phyloP scores from a whole-genome alignment of 1,284 basidiomycete genomes.

The Fomitopsis pinicola region DNA sequence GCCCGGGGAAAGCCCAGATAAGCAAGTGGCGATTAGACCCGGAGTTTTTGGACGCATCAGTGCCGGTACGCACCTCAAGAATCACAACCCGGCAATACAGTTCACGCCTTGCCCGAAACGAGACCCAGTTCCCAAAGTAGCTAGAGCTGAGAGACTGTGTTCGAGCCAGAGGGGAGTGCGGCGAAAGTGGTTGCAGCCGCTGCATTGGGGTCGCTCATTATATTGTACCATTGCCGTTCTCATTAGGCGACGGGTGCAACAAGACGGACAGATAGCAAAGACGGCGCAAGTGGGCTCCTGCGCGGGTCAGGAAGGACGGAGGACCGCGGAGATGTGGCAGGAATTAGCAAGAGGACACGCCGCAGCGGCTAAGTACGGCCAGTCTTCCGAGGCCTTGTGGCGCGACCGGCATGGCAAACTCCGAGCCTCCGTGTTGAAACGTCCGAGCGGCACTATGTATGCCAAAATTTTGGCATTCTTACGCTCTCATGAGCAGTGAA shows the following conservation, averaged over 20 bases:
- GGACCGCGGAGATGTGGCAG: neutral
- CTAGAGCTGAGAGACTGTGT: neutral
- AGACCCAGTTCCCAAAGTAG: neutral
- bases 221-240: neutral
- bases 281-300: neutral
- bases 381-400: neutral
- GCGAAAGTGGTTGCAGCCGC: neutral
- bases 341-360: neutral
- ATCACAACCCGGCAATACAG: neutral
- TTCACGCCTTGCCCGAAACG: neutral
- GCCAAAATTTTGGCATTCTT: neutral
- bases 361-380: neutral
- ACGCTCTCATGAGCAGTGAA: neutral
- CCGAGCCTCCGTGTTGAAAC: neutral
- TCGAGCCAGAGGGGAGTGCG: neutral
- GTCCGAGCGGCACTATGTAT: neutral
- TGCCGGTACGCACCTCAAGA: neutral
- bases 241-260: neutral
- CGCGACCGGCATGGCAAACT: neutral
- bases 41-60: neutral
- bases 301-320: neutral
- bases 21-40: neutral
- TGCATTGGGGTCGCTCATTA: neutral
- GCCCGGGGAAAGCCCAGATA: neutral
- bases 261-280: neutral